phyloP scores from a whole-genome alignment of 306 rosid species.

The Lathyrus oleraceus region DNA sequence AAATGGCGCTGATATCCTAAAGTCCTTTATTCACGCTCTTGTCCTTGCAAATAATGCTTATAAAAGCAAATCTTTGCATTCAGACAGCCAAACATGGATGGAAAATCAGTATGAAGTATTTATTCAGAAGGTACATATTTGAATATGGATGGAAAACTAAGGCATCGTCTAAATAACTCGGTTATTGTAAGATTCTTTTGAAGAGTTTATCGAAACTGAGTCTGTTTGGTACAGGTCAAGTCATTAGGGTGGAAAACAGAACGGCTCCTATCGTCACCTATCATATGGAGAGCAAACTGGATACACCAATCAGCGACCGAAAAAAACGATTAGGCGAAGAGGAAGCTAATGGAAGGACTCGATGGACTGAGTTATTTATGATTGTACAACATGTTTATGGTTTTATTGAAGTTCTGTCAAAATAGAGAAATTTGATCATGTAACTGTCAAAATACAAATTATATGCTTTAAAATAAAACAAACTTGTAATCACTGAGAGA shows the following conservation, averaged over 20 bases:
- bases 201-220: not conserved
- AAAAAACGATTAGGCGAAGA: constrained; percentile 58
- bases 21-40: constrained; percentile 77
- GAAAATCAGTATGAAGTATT: constrained; percentile 62
- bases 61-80: constrained; percentile 55
- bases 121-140: constrained; percentile 63
- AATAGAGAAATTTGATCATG: no score
- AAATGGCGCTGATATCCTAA: constrained; percentile 57
- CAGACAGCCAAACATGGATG: constrained; percentile 81
- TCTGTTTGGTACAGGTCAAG: constrained; percentile 60
- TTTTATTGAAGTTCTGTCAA: not conserved
- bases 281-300: constrained; percentile 91
- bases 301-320: constrained; percentile 49
- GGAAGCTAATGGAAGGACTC: constrained; percentile 4
- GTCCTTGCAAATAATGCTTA: constrained; percentile 49
- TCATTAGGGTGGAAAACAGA: constrained; percentile 85
- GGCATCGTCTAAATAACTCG: not conserved
- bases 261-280: constrained; percentile 72
- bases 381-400: constrained; percentile 16
- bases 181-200: not conserved
- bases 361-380: constrained; percentile 14
- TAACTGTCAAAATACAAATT: no score
- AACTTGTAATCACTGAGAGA: no score
- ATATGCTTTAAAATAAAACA: no score
- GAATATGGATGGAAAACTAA: not conserved